Percentiles rank a stretch among this genome's conserved stretches.
phyloP scores from a whole-genome alignment of 1,284 basidiomycete genomes.

The Malassezia globosa region DNA sequence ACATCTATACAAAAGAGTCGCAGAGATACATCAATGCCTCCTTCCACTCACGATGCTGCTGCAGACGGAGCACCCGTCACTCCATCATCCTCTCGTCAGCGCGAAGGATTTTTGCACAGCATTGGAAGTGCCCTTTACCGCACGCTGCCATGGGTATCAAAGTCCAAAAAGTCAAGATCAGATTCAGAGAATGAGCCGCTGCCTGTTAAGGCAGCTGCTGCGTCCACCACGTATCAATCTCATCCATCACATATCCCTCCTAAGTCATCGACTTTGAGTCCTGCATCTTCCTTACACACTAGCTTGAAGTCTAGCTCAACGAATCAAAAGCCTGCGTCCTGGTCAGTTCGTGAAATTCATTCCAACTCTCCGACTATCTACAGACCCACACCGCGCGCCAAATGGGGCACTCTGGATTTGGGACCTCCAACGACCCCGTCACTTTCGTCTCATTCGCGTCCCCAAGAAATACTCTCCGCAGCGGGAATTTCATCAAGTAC shows the following conservation, averaged over 20 bases:
- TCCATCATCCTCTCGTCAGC: background rate
- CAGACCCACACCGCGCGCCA: slow-evolving; percentile 12
- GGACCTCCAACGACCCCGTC: slow-evolving; percentile 18
- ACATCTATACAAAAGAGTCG: background rate
- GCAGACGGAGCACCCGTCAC: background rate
- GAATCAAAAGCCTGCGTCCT: no score
- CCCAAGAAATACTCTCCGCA: background rate
- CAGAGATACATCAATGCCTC: background rate
- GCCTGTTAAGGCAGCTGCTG: no score
- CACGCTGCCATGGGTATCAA: slow-evolving; percentile 4
- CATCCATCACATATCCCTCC: no score
- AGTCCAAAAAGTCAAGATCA: background rate
- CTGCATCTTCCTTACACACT: no score
- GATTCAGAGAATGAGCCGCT: no score
- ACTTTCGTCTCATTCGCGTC: background rate
- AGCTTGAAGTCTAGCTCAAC: no score
- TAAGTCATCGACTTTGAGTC: no score
- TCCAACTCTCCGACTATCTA: no score
- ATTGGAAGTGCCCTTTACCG: slow-evolving; percentile 6
- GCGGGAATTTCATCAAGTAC: background rate
- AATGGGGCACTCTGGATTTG: slow-evolving; percentile 35
- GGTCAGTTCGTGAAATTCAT: no score
- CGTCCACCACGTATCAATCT: no score
- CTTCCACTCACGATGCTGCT: background rate
- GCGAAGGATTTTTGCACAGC: slow-evolving; percentile 11